These are phyloP conservation scores for Pseudonitzschia pungens DNA, from an alignment of 108 stramenopile species.

Conservation along the genomic window DNA sequence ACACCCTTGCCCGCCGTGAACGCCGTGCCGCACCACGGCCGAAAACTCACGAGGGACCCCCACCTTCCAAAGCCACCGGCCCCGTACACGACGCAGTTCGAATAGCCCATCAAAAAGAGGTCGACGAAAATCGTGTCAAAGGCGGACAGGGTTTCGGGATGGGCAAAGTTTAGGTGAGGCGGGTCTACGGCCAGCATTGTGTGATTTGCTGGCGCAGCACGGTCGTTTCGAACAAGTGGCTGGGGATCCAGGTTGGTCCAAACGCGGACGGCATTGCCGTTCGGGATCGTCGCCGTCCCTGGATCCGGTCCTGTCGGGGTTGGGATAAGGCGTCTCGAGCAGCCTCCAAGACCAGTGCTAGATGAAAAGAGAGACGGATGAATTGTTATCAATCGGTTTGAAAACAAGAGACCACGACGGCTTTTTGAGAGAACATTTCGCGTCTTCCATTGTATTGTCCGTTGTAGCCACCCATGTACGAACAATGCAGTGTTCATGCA, in stretches of 20 bases:
- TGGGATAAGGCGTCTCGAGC: conserved; percentile 15
- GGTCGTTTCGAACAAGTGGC: background rate
- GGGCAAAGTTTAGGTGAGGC: conserved; percentile 40
- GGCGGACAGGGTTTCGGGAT: conserved; percentile 22
- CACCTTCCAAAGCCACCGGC: conserved; percentile 47
- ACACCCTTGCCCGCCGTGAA: background rate
- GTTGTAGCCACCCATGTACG: no score
- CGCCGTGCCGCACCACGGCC: conserved; percentile 28
- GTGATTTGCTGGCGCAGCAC: background rate
- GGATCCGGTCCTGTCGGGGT: background rate
- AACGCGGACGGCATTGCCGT: background rate
- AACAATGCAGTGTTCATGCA: no score
- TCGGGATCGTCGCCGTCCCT: background rate
- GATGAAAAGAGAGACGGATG: no score
- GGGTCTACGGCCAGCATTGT: conserved; percentile 19
- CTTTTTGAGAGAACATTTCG: no score
- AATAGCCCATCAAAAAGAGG: conserved; percentile 43
- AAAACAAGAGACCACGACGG: no score
- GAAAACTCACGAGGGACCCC: conserved; percentile 36
- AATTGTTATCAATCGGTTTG: no score
- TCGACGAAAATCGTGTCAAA: conserved; percentile 53
- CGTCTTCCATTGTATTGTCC: no score
- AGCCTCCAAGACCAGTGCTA: background rate
- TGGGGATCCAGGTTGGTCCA: conserved; percentile 4
- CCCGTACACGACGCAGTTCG: conserved; percentile 39